These are phyloP conservation scores for Exserohilum turcica DNA, from an alignment of 2,329 filamentous ascomycete genomes.

Conservation along the genomic window DNA sequence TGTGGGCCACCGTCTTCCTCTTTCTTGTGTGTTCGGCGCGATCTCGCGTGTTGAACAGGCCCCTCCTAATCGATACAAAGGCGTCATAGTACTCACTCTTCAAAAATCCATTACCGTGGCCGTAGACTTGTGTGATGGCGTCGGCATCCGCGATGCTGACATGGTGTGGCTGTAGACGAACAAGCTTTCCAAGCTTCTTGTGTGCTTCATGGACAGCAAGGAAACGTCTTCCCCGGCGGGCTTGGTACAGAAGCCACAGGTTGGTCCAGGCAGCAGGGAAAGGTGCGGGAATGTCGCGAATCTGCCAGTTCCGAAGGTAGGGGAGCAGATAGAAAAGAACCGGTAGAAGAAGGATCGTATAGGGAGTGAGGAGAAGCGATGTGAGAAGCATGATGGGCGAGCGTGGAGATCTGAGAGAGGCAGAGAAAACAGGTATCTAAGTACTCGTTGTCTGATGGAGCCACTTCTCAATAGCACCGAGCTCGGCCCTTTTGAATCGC, in stretches of 20 bases:
- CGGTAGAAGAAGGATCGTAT: conserved; percentile 55
- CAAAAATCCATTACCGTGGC: conserved; percentile 60
- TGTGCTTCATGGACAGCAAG: conserved; percentile 73
- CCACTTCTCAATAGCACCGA: neutral
- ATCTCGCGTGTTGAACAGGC: conserved; percentile 88
- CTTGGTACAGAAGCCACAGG: conserved; percentile 74
- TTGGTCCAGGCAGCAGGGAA: conserved; percentile 73
- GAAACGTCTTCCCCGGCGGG: conserved; percentile 64
- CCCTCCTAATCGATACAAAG: conserved; percentile 84
- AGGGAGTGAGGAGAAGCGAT: conserved; percentile 52
- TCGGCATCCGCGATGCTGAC: conserved; percentile 78
- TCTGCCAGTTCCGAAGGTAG: conserved; percentile 64
- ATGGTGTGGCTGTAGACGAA: conserved; percentile 84
- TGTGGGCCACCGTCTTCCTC: conserved; percentile 85
- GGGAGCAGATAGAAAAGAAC: conserved; percentile 63
- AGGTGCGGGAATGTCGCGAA: conserved; percentile 63
- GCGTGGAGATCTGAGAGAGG: conserved; percentile 1
- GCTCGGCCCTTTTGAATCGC: neutral
- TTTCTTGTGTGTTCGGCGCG: conserved; percentile 83
- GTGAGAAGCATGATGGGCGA: conserved; percentile 37
- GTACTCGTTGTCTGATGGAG: neutral
- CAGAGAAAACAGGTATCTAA: neutral
- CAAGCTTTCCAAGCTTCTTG: conserved; percentile 75
- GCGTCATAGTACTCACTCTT: conserved; percentile 83
- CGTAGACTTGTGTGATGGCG: conserved; percentile 79